Conservation (phyloP, 106 monocot genomes). For the Dendrobium chrysotoxum region DNA sequence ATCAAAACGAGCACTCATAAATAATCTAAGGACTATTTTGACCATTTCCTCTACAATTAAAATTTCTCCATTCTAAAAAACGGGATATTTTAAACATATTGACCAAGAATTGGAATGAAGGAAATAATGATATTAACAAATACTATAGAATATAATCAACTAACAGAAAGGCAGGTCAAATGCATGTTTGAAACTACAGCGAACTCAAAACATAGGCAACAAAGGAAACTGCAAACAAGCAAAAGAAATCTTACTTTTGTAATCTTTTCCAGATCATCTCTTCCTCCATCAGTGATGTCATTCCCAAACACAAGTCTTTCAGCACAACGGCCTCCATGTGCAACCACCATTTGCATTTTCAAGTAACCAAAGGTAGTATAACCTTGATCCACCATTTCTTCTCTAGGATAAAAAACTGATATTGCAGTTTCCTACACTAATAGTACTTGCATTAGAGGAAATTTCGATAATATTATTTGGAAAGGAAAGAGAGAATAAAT, state of each 20-base stretch:
- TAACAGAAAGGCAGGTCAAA: background rate
- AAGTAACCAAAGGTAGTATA: slow-evolving; percentile 91
- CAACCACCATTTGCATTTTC: slow-evolving; percentile 97
- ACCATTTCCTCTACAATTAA: background rate
- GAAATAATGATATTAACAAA: background rate
- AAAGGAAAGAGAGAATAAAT: background rate
- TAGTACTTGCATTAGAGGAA: background rate
- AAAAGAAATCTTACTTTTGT: slow-evolving; percentile 48
- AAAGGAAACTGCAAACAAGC: background rate
- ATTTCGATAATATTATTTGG: background rate
- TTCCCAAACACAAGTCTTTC: slow-evolving; percentile 77
- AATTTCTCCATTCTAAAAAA: background rate
- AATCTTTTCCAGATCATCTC: slow-evolving; percentile 82
- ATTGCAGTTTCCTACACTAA: slow-evolving; percentile 72
- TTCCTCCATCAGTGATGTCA: slow-evolving; percentile 77
- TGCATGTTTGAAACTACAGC: background rate
- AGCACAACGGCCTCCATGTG: slow-evolving; percentile 89
- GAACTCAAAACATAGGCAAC: background rate
- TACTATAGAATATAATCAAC: background rate
- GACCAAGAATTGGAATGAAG: background rate
- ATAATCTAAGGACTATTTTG: too few species aligned
- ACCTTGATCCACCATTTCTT: slow-evolving; percentile 80
- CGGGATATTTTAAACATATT: background rate
- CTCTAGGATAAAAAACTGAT: slow-evolving; percentile 80
- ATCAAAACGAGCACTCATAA: too few species aligned